Evolutionary conservation across 2,329 filamentous ascomycete genomes (phyloP).

Genomic region (Neofusicoccum ribis): DNA sequence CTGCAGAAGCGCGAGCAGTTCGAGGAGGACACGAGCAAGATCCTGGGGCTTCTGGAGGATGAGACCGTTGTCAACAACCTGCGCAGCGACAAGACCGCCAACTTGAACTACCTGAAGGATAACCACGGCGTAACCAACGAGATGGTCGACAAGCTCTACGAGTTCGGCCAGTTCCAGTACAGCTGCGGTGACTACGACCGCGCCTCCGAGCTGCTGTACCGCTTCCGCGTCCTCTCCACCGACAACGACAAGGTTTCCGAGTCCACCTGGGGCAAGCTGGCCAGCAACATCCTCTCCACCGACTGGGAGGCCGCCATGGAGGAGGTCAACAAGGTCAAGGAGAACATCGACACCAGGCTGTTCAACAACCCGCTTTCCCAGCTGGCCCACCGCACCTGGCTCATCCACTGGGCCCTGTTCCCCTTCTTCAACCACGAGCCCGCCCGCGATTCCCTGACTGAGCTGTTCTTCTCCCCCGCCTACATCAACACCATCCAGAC

Average conservation of each 20-base stretch:
- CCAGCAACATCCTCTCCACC: constrained; percentile 89
- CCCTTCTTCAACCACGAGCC: constrained; percentile 97
- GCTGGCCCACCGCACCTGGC: constrained; percentile 93
- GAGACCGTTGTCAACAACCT: constrained; percentile 89
- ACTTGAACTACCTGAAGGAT: constrained; percentile 97
- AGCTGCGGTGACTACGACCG: constrained; percentile 91
- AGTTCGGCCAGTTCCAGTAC: constrained; percentile 97
- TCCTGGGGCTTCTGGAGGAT: constrained; percentile 80
- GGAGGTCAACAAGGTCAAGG: constrained; percentile 65
- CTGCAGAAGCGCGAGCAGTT: constrained; percentile 78
- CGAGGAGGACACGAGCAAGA: constrained; percentile 84
- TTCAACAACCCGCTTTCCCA: constrained; percentile 96
- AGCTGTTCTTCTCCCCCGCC: constrained; percentile 93
- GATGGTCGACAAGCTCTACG: constrained; percentile 94
- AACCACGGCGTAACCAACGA: constrained; percentile 91
- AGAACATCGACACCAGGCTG: constrained; percentile 85
- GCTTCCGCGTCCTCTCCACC: constrained; percentile 96
- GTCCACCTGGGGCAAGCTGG: constrained; percentile 97
- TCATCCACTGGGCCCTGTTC: constrained; percentile 98
- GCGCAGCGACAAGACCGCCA: constrained; percentile 95
- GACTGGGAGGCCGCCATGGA: constrained; percentile 87
- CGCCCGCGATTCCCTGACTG: constrained; percentile 85
- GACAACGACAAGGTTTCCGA: constrained; percentile 97
- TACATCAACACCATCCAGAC: constrained; percentile 99
- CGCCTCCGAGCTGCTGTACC: constrained; percentile 90